A percentile compares a stretch with the other conserved stretches of the same genome.
Evolutionary conservation across 305 asterid genomes (phyloP).

Genomic region (Fraxinus dipetala): DNA sequence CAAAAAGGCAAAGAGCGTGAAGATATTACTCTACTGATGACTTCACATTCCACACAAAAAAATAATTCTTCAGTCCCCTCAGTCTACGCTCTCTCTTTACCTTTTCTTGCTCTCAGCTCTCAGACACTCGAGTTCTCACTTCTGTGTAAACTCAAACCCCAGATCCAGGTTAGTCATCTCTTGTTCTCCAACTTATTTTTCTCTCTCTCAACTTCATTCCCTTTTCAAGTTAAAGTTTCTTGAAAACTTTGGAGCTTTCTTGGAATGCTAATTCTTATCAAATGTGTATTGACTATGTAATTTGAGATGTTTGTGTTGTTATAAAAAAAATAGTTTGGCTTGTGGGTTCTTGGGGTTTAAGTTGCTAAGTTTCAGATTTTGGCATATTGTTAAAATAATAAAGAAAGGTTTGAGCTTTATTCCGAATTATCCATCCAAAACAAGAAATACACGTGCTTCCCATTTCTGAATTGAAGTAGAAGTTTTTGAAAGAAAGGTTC

Average conservation of each 20-base stretch:
- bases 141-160: constrained; percentile 38
- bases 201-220: constrained; percentile 6
- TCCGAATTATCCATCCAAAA: constrained; percentile 4
- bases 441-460: constrained; percentile 1
- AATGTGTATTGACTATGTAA: background rate
- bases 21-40: constrained; percentile 14
- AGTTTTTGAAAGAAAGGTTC: constrained; percentile 1
- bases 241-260: background rate
- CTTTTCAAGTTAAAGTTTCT: constrained; percentile 16
- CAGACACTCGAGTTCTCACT: constrained; percentile 27
- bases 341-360: constrained; percentile 17
- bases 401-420: constrained; percentile 8
- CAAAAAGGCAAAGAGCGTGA: constrained; percentile 9
- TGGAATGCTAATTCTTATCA: background rate
- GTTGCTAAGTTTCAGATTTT: constrained; percentile 6
- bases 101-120: constrained; percentile 21
- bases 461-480: constrained; percentile 15
- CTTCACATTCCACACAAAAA: constrained; percentile 9
- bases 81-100: constrained; percentile 15
- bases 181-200: constrained; percentile 4
- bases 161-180: constrained; percentile 38
- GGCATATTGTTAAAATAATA: constrained; percentile 8
- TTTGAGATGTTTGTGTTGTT: background rate
- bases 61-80: background rate
- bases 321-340: background rate